Base-by-base conservation (phyloP, 805 yeast species). In the Metschnikowia shivogae region DNA sequence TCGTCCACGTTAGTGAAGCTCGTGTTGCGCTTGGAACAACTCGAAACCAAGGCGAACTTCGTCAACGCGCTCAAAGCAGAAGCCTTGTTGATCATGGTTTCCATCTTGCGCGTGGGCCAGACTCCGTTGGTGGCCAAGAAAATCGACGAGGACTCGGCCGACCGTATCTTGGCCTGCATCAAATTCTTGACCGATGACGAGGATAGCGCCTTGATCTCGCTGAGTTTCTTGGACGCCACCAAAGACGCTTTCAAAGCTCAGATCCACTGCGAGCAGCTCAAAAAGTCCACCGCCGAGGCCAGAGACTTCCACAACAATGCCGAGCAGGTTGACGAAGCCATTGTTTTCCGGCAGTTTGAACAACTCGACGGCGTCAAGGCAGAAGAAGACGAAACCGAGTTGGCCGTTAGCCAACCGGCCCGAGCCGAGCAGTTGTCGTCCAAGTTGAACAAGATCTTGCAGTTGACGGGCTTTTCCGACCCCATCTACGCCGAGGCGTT, bases 401-500 rank as follows among this genome's bases (percentile, higher is more conserved):
- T 74, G 9, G 72, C 78, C 46, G 85, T 86, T 5, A 63, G 78
- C 5, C 77, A 74, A 30, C 68, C 74, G 24, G 69, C 73, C 27
- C 78, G 75, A 52, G 73, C 72, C 50, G 86, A 78, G 57, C 79
- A 81, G 39, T 69, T 82, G 50, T 73, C 86, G 5, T 89, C 97
- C 1, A 85, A 88, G 67, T 77, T 93, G 60, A 85, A 81, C 65
- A 89, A 88, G 65, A 86, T 95, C 58, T 82, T 89, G 40, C 98
- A 88, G 63, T 77, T 93, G 55, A 92, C 99, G n/a, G 99, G 99
- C 13, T 93, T 89, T 67, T 86, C 97, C 0, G 99, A 93, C 64
- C 96, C 98, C 17, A 95, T 93, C 29, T 93, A 93, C 63, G 98
- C 97, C 6, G 99, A 93, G 70, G 99, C 97, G 0, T 88, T 86